phyloP scores from a whole-genome alignment of 2,329 filamentous ascomycete genomes.

The Elsinoe perseae region DNA sequence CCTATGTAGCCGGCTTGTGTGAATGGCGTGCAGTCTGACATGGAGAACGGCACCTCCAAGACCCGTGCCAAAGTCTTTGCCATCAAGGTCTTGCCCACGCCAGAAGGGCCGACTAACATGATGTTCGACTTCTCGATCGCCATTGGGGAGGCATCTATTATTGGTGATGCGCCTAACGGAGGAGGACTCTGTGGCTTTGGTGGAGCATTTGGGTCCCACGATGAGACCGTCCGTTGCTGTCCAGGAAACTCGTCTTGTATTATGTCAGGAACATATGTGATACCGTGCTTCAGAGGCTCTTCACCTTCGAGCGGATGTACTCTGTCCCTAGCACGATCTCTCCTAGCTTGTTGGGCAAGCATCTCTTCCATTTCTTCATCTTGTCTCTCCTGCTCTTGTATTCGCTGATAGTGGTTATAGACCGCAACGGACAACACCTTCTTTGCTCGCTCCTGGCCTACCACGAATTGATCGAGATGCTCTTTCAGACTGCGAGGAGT shows the following conservation, averaged over 20 bases:
- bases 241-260: conserved; percentile 54
- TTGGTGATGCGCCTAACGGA: conserved; percentile 31
- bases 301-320: conserved; percentile 69
- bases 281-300: conserved; percentile 25
- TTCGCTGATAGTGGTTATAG: conserved; percentile 91
- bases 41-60: conserved; percentile 90
- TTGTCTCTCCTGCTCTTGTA: conserved; percentile 66
- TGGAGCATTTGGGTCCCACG: conserved; percentile 23
- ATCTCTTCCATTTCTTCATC: conserved; percentile 72
- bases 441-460: conserved; percentile 90
- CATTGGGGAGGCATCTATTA: conserved; percentile 52
- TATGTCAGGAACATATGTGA: conserved; percentile 18
- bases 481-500: conserved; percentile 68
- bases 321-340: conserved; percentile 51
- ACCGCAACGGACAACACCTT: conserved; percentile 88
- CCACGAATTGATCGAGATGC: conserved; percentile 90
- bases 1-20: conserved; percentile 97
- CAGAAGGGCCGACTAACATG: conserved; percentile 80
- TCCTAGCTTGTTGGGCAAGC: conserved; percentile 60
- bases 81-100: conserved; percentile 95
- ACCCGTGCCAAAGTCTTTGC: conserved; percentile 84
- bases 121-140: conserved; percentile 95
- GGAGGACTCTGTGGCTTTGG: conserved; percentile 24
- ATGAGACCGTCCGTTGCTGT: conserved; percentile 47
- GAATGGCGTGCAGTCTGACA: conserved; percentile 91